Conservation (phyloP, 2,329 filamentous ascomycete genomes). For the Colletotrichum sp. region DNA sequence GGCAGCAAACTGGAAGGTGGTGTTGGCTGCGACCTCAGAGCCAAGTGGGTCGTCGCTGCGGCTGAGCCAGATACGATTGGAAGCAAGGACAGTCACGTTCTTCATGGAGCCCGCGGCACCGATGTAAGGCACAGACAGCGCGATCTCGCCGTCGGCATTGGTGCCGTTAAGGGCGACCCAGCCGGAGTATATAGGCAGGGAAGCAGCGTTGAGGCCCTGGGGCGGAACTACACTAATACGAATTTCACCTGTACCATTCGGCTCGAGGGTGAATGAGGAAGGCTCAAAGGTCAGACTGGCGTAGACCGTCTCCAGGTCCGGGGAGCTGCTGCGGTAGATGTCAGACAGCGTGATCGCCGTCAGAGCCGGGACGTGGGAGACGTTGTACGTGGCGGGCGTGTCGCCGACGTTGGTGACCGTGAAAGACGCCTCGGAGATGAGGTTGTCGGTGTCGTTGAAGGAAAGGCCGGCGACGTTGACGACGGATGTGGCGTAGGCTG, state of each 20-base stretch:
- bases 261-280: not conserved
- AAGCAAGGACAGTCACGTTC: conserved; percentile 5
- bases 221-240: conserved; percentile 49
- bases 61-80: not conserved
- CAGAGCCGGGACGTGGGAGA: conserved; percentile 54
- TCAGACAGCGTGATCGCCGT: conserved; percentile 33
- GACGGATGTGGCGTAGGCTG: conserved; percentile 57
- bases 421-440: conserved; percentile 53
- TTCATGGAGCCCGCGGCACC: conserved; percentile 11
- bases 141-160: conserved; percentile 30
- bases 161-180: conserved; percentile 44
- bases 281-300: conserved; percentile 23
- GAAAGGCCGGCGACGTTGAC: conserved; percentile 60
- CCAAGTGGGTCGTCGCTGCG: conserved; percentile 5
- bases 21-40: not conserved
- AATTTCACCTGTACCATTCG: conserved; percentile 45
- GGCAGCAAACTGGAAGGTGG: conserved; percentile 6
- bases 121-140: conserved; percentile 9
- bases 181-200: conserved; percentile 48
- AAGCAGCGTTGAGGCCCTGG: conserved; percentile 28
- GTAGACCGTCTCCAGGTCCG: conserved; percentile 30
- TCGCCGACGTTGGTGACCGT: conserved; percentile 58
- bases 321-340: conserved; percentile 53
- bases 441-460: conserved; percentile 68
- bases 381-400: conserved; percentile 52